Evolutionary conservation across 257 asterid genomes (phyloP), one percentile per base, ranked within the genome.

Genomic region (Paraleonurus japonicus): DNA sequence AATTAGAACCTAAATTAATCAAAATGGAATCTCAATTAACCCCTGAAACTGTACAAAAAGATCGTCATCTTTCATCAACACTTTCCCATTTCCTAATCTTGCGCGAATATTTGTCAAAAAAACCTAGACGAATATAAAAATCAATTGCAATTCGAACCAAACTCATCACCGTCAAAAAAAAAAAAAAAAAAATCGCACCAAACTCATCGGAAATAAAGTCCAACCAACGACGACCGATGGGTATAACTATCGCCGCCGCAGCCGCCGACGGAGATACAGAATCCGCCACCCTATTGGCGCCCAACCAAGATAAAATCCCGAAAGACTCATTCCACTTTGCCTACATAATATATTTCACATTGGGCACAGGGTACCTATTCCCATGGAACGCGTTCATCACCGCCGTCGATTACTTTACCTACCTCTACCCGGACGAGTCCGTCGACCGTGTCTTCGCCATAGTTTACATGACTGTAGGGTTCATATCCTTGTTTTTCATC

Each of bases 321-420:
- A 78, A 80, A 7, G 98, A 93, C 33, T 65, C 89, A 2, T 90
- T 93, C 85, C 84, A 90, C 74, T 37, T 93, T 0, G 98, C 97
- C 15, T 93, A 90, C 88, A 81, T 89, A 51, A 81, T 85, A 60
- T 90, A 90, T 87, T 93, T 90, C 86, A 87, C 94, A 1, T 73
- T 93, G 30, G 98, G 98, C 45, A 23, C 85, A 0, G 97, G 98
- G 1, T 90, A 89, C 60, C 96, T 93, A 54, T 81, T 93, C 63
- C 97, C 97, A 26, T 93, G 98, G 98, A 93, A 93, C 75, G 96
- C 98, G 17, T 90, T 93, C 92, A 85, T 90, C 90, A 93, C 96
- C 5, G 97, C 96, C 86, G 97, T 93, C 55, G 98, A 93, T 83
- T 93, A 93, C 84, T 93, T 93, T 86, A 41, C 80, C 58, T 86